These are phyloP conservation scores for Monosporascus sp. DNA, from an alignment of 2,329 filamentous ascomycete genomes.

Conservation along the genomic window DNA sequence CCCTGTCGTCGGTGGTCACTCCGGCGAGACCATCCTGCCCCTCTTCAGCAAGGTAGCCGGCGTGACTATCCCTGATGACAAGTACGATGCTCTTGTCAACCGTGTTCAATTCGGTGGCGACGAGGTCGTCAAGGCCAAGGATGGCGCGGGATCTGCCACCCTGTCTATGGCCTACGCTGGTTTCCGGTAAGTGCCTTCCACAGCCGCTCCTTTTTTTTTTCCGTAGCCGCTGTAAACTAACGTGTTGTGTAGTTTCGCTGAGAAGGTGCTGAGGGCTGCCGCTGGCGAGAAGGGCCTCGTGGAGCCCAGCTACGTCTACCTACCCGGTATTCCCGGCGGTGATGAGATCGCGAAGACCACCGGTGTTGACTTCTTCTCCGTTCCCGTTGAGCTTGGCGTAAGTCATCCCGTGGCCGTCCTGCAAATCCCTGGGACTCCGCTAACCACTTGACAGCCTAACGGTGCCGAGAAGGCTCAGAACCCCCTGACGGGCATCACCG, in stretches of 20 bases:
- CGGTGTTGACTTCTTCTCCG: constrained; percentile 90
- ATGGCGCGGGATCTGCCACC: constrained; percentile 83
- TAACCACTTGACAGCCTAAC: constrained; percentile 52
- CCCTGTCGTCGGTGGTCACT: constrained; percentile 94
- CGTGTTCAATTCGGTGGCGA: constrained; percentile 98
- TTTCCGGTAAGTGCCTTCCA: constrained; percentile 60
- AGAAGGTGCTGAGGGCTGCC: constrained; percentile 83
- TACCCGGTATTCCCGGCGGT: constrained; percentile 82
- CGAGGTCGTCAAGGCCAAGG: constrained; percentile 93
- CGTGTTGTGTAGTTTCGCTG: constrained; percentile 64
- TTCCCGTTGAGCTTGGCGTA: constrained; percentile 92
- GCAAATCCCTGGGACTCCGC: constrained; percentile 5
- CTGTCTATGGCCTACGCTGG: constrained; percentile 95
- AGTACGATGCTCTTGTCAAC: constrained; percentile 85
- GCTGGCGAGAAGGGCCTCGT: constrained; percentile 90
- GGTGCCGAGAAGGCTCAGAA: constrained; percentile 85
- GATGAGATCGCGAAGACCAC: constrained; percentile 79
- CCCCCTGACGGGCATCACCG: constrained; percentile 69
- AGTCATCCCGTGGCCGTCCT: constrained; percentile 33
- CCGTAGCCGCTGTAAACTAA: constrained; percentile 6
- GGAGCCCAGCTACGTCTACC: constrained; percentile 94
- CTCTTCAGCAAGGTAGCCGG: constrained; percentile 88
- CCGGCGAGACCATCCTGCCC: constrained; percentile 95
- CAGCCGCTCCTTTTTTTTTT: not conserved
- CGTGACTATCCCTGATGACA: constrained; percentile 78